Base-by-base conservation (phyloP, 1,284 basidiomycete genomes). In the Meripilus lineatus region DNA sequence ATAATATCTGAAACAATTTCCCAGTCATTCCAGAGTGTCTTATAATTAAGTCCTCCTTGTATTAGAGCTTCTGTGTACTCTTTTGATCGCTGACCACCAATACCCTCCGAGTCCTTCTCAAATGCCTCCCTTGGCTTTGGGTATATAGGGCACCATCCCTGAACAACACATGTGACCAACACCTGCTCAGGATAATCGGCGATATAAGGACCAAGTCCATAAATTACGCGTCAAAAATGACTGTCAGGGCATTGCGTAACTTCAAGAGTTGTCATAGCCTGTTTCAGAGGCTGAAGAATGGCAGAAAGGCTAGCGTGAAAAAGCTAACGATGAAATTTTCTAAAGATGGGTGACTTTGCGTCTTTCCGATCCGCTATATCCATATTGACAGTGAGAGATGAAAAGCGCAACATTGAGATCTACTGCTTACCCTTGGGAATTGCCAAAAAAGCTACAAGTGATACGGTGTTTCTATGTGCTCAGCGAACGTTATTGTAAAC, bases 341-440 rank as follows among this genome's bases (percentile, higher is more conserved):
- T 37, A 25, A 49, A 55, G 11, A 25, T 15, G 4, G 20, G 14
- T 15, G 21, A 25, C n/a, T 53, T 11, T 0, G 4, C 40, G 17
- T n/a, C n/a, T n/a, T 42, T 15, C 23, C 49, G 22, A 4, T 35
- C 22, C 1, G 39, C 45, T 24, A 36, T 47, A 49, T 26, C 2
- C 15, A 13, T 13, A 17, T 15, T 2, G 25, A 10, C 18, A 11
- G 10, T 11, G n/a, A 30, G 10, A 4, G 14, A 1, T 11, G 20
- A 28, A 32, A 8, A 21, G 22, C 33, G 8, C 5, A 3, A 17
- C 20, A 24, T 4, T 32, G 4, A 42, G 14, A 8, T n/a, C 32
- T n/a, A n/a, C n/a, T n/a, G n/a, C 15, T 3, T 42, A 61, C 58
- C 45, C 36, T 60, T 58, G 2, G 54, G 55, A 24, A 58, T 56